phyloP scores from a whole-genome alignment of 2,329 filamentous ascomycete genomes.

The Domatiomyces globalis region DNA sequence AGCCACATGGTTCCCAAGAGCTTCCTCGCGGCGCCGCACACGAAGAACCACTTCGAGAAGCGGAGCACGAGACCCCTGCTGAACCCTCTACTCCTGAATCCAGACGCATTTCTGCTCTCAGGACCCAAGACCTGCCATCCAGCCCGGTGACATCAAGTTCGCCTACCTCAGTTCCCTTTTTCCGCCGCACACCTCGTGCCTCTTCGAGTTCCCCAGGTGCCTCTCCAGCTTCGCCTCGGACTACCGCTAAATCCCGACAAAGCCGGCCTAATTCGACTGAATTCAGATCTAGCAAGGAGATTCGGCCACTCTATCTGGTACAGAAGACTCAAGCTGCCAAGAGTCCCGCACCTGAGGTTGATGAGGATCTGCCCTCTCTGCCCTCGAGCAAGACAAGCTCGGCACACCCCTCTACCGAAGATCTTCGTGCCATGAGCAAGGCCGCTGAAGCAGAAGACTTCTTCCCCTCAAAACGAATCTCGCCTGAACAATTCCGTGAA shows the following conservation, averaged over 20 bases:
- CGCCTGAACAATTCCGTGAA: conserved; percentile 12
- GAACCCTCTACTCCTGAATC: not conserved
- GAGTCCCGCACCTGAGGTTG: conserved; percentile 24
- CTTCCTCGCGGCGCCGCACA: conserved; percentile 20
- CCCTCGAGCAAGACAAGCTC: conserved; percentile 39
- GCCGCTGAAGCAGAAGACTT: conserved; percentile 18
- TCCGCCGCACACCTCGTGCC: conserved; percentile 32
- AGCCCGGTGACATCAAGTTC: conserved; percentile 25
- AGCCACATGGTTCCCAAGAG: conserved; percentile 9
- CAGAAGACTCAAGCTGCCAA: conserved; percentile 43
- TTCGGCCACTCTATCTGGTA: conserved; percentile 69
- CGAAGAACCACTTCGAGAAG: conserved; percentile 23
- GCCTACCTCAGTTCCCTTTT: conserved; percentile 41
- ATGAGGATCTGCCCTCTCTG: conserved; percentile 35
- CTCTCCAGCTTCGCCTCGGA: conserved; percentile 30
- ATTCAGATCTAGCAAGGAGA: conserved; percentile 46
- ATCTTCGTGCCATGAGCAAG: conserved; percentile 25
- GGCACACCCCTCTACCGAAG: conserved; percentile 32
- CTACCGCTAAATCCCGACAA: conserved; percentile 27
- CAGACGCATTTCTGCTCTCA: conserved; percentile 11
- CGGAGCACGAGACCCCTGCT: conserved; percentile 19
- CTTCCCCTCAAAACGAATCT: conserved; percentile 8
- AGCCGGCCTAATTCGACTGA: conserved; percentile 37
- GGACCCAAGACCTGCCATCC: conserved; percentile 9
- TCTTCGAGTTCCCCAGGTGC: conserved; percentile 23